These are phyloP conservation scores for Neofusicoccum parvum DNA, from an alignment of 2,329 filamentous ascomycete genomes.

Conservation along the genomic window DNA sequence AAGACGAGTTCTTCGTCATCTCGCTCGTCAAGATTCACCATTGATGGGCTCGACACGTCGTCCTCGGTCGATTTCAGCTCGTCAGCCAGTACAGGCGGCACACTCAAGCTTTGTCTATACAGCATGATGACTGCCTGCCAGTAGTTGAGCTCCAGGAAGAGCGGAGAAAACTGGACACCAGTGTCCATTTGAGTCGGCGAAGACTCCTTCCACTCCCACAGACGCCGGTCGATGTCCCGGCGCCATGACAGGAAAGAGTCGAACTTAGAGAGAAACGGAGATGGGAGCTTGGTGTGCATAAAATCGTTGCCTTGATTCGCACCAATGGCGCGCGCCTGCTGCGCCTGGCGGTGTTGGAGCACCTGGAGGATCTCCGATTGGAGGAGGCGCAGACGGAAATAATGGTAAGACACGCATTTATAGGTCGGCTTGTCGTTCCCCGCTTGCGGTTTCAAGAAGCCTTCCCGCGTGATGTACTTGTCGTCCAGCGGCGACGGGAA, in stretches of 20 bases:
- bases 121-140: slow-evolving; percentile 97
- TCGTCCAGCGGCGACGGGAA: slow-evolving; percentile 90
- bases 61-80: slow-evolving; percentile 66
- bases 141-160: slow-evolving; percentile 93
- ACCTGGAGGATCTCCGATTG: slow-evolving; percentile 97
- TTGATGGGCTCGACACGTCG: slow-evolving; percentile 61
- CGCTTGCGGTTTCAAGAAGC: slow-evolving; percentile 65
- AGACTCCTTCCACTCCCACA: slow-evolving; percentile 84
- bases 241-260: slow-evolving; percentile 88
- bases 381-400: slow-evolving; percentile 82
- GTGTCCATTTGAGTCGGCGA: slow-evolving; percentile 78
- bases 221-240: slow-evolving; percentile 77
- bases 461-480: slow-evolving; percentile 78
- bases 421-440: slow-evolving; percentile 72
- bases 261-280: slow-evolving; percentile 81
- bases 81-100: slow-evolving; percentile 80
- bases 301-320: slow-evolving; percentile 68
- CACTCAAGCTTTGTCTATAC: slow-evolving; percentile 85
- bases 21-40: slow-evolving; percentile 65
- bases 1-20: slow-evolving; percentile 92
- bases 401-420: slow-evolving; percentile 89
- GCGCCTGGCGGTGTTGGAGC: slow-evolving; percentile 86
- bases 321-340: slow-evolving; percentile 69
- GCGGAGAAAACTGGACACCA: slow-evolving; percentile 83
- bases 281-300: slow-evolving; percentile 77